Evolutionary conservation across 345 rosid species (phyloP).

Genomic region (Heritiera littoralis): DNA sequence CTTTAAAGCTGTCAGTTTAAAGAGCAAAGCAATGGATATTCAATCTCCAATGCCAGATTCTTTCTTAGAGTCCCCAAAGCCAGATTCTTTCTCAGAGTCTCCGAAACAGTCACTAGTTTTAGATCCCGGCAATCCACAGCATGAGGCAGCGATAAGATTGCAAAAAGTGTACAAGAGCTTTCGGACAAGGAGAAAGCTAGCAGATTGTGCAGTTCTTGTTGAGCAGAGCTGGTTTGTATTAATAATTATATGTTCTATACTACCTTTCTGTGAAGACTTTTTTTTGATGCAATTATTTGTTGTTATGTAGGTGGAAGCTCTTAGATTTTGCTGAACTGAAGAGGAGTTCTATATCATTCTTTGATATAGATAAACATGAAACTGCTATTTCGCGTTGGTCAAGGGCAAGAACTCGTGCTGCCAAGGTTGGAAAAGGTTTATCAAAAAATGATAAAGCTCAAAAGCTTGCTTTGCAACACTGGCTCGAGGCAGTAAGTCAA

Average conservation of each 20-base stretch:
- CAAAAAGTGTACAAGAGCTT: slow-evolving; percentile 95
- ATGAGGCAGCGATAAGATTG: slow-evolving; percentile 76
- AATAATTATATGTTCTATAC: neutral
- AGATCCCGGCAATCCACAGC: slow-evolving; percentile 50
- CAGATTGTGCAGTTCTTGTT: slow-evolving; percentile 90
- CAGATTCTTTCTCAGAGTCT: neutral
- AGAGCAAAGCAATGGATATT: slow-evolving; percentile 17
- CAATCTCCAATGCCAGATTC: slow-evolving; percentile 20
- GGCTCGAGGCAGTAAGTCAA: slow-evolving; percentile 95
- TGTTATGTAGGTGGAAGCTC: slow-evolving; percentile 73
- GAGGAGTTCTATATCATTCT: slow-evolving; percentile 85
- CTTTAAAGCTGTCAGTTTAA: neutral
- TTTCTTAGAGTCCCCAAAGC: slow-evolving; percentile 9
- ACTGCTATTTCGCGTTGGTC: slow-evolving; percentile 96
- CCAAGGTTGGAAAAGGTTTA: slow-evolving; percentile 96
- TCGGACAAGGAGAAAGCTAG: slow-evolving; percentile 87
- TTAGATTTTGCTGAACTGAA: slow-evolving; percentile 86
- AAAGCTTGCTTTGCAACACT: slow-evolving; percentile 91
- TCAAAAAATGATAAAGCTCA: slow-evolving; percentile 83
- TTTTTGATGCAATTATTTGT: slow-evolving; percentile 46
- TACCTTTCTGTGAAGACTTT: slow-evolving; percentile 43
- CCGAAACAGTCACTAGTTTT: neutral
- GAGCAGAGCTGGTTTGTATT: slow-evolving; percentile 78
- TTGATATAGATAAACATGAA: slow-evolving; percentile 88
- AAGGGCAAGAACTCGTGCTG: slow-evolving; percentile 91